Evolutionary conservation across 148 eudicot species (phyloP).

Genomic region (Amaranthus hypochondriacus): DNA sequence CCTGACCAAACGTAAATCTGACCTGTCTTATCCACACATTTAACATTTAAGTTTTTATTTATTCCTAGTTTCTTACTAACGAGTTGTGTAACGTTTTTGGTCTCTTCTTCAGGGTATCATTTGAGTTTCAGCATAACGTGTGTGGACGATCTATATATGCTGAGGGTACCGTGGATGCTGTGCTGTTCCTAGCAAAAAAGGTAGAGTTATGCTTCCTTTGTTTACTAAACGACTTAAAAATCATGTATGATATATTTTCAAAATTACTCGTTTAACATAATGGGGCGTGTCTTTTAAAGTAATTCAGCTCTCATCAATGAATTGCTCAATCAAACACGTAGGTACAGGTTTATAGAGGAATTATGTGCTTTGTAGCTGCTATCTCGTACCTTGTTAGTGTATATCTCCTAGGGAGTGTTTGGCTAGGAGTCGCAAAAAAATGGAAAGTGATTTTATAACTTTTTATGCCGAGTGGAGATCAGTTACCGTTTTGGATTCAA

Average conservation of each 20-base stretch:
- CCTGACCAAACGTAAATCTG: slow-evolving; percentile 74
- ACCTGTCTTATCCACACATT: neutral
- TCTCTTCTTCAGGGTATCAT: slow-evolving; percentile 56
- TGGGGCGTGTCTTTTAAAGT: neutral
- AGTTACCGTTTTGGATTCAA: neutral
- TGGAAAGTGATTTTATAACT: neutral
- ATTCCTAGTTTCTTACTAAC: slow-evolving; percentile 1
- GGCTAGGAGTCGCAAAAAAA: too few relatives aligned
- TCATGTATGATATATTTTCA: neutral
- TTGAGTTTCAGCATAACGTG: slow-evolving; percentile 94
- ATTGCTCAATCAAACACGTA: neutral
- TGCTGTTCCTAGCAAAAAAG: slow-evolving; percentile 83
- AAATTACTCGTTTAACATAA: neutral
- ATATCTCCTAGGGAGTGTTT: too few relatives aligned
- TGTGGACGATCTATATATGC: slow-evolving; percentile 98
- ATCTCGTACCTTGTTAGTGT: too few relatives aligned
- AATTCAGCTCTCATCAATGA: neutral
- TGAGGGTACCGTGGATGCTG: slow-evolving; percentile 92
- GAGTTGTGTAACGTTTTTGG: slow-evolving; percentile 2
- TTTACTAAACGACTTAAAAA: neutral
- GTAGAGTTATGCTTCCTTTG: slow-evolving; percentile 28
- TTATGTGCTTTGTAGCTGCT: too few relatives aligned
- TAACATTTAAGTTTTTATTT: neutral
- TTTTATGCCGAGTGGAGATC: neutral
- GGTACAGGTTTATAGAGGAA: too few relatives aligned